Evolutionary conservation across 176 grass and related monocot species (phyloP).

Genomic region (Neostapfia colusana): DNA sequence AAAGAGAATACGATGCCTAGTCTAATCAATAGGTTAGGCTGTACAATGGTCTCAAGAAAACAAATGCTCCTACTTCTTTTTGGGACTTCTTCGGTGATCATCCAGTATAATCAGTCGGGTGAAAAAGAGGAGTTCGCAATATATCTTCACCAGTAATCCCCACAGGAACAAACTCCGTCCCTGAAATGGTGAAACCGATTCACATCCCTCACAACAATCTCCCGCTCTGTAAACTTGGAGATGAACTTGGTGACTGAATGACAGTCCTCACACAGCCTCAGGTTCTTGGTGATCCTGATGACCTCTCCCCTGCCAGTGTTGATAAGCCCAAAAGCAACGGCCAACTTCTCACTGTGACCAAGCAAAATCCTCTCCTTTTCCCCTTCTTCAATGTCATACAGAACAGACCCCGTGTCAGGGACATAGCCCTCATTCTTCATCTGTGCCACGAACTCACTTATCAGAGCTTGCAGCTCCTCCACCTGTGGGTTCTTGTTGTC

Average conservation of each 20-base stretch:
- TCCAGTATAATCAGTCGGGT: neutral
- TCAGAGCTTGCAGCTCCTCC: conserved; percentile 62
- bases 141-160: conserved; percentile 74
- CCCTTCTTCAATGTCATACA: conserved; percentile 72
- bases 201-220: conserved; percentile 84
- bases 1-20: conserved; percentile 28
- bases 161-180: conserved; percentile 74
- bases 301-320: conserved; percentile 57
- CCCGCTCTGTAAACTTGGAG: conserved; percentile 61
- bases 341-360: conserved; percentile 88
- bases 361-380: conserved; percentile 88
- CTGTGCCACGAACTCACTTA: conserved; percentile 53
- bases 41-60: conserved; percentile 34
- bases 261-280: conserved; percentile 87
- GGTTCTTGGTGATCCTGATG: conserved; percentile 86
- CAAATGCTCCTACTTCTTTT: conserved; percentile 5
- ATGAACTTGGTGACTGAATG: conserved; percentile 89
- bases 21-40: conserved; percentile 42
- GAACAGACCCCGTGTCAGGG: conserved; percentile 59
- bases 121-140: neutral
- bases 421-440: conserved; percentile 76
- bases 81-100: conserved; percentile 1
- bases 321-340: conserved; percentile 88
- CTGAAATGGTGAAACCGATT: conserved; percentile 87
- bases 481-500: conserved; percentile 66